Evolutionary conservation across 805 yeast genomes (phyloP).

Genomic region (Zygosaccharomyces siamensis): DNA sequence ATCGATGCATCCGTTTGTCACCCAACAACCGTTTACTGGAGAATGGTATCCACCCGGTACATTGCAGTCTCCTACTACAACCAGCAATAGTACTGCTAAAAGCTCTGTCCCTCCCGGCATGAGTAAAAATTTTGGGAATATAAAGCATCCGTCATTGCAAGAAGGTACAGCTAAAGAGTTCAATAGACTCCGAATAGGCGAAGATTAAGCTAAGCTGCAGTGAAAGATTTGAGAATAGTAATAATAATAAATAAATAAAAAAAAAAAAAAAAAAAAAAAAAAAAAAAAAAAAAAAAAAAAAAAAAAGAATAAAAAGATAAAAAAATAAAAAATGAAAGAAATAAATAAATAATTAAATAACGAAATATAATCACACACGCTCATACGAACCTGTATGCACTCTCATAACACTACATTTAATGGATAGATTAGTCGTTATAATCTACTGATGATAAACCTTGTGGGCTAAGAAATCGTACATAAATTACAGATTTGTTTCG

Average conservation of each 20-base stretch:
- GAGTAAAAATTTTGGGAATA: conserved; percentile 8
- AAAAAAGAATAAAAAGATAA: not conserved
- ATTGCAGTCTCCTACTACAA: conserved; percentile 11
- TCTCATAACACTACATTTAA: not conserved
- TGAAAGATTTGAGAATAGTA: not conserved
- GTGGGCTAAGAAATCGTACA: not conserved
- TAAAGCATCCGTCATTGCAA: conserved; percentile 15
- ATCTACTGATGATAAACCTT: not conserved
- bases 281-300: not conserved
- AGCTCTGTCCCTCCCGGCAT: conserved; percentile 6
- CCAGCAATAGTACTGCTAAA: not conserved
- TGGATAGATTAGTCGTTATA: not conserved
- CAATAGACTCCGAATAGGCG: conserved; percentile 19
- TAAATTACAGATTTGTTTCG: conserved; percentile 5
- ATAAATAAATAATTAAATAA: not conserved
- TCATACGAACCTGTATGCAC: not conserved
- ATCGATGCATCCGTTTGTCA: conserved; percentile 81
- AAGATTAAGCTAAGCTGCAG: conserved; percentile 6
- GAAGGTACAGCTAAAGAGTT: conserved; percentile 22
- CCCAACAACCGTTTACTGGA: conserved; percentile 51
- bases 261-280: not conserved
- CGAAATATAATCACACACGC: not conserved
- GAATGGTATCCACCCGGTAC: conserved; percentile 50
- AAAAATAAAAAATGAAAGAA: not conserved
- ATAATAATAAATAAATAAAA: not conserved